phyloP scores from a whole-genome alignment of 257 asterid species.

The Handroanthus guayacan region DNA sequence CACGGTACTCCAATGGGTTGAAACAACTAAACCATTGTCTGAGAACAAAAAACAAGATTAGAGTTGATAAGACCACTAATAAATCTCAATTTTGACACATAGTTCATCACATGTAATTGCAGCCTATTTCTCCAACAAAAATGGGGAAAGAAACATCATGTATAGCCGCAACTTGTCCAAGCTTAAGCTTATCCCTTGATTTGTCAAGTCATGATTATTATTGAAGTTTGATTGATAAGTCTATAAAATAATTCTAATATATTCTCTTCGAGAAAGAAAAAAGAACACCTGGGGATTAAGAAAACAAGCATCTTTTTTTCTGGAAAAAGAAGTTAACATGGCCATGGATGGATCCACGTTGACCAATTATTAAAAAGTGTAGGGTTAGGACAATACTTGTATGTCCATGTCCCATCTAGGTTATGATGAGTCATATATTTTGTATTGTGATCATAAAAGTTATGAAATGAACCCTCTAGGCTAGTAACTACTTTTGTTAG shows the following conservation, averaged over 20 bases:
- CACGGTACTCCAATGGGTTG: too few species aligned
- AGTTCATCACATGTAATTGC: slow-evolving; percentile 22
- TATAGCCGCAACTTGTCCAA: background rate
- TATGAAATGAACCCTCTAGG: too few species aligned
- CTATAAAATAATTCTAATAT: background rate
- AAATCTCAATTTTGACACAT: slow-evolving; percentile 25
- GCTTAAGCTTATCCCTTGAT: background rate
- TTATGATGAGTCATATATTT: slow-evolving; percentile 30
- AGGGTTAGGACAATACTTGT: background rate
- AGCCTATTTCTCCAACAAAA: slow-evolving; percentile 29
- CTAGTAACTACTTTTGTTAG: background rate
- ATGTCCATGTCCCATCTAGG: slow-evolving; percentile 34
- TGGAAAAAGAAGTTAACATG: slow-evolving; percentile 7
- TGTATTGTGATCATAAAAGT: background rate
- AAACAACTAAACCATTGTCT: slow-evolving; percentile 3
- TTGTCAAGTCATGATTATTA: background rate
- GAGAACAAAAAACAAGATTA: slow-evolving; percentile 2
- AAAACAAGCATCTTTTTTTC: background rate
- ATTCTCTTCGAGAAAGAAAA: slow-evolving; percentile 18
- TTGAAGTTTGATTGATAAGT: background rate
- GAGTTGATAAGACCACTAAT: background rate
- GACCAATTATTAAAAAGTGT: slow-evolving; percentile 13
- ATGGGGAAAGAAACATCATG: background rate
- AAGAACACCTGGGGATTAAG: slow-evolving; percentile 7
- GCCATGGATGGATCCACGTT: slow-evolving; percentile 38